Base-by-base conservation (phyloP, 179 eudicot species). In the Beta macrorhiza region DNA sequence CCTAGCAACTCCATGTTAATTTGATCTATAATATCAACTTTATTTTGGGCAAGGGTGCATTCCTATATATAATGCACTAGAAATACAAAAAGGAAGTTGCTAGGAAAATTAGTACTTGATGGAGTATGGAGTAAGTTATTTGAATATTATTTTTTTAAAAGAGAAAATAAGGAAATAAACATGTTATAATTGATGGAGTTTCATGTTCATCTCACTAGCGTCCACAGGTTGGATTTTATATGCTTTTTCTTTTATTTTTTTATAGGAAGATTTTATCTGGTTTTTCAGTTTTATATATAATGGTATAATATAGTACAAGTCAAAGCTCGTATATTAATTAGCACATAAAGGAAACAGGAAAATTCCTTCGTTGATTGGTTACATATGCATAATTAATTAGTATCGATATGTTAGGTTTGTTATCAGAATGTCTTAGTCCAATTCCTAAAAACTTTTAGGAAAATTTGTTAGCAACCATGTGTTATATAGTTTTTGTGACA, bases 1-100 rank as follows among this genome's bases (percentile, higher is more conserved):
- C 72, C 65, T 17, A 86, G 69, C 61, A 86, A 63, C 16, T 55
- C 80, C 87, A 85, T 84, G 32, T 64, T 71, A 45, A 22, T 4
- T 16, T 37, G 11, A 49, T 49, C 53, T 49, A 49, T 49, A 7
- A 53, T 20, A 20, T 49, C 57, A 25, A 71, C 61, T 52, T 69
- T 14, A 32, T 70, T 49, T 42, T 53, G 56, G 58, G 78, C 74
- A 49, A 44, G 49, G 32, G 65, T 72, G 19, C 53, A 57, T 19
- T 5, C 47, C 71, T 57, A 7, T 70, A 9, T 82, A 61, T 75
- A 22, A 81, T 52, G 32, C 17, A 5, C 17, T 68, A 14, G 22
- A 51, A 67, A 67, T 5, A 15, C 5, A 20, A 11, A 49, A 29
- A 72, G 84, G 84, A 82, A 82, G 78, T 78, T 82, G 78, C 85